Evolutionary conservation across 1,284 basidiomycete species (phyloP), one percentile per base, ranked within the genome.

Genomic region (Anthracocystis setariae): DNA sequence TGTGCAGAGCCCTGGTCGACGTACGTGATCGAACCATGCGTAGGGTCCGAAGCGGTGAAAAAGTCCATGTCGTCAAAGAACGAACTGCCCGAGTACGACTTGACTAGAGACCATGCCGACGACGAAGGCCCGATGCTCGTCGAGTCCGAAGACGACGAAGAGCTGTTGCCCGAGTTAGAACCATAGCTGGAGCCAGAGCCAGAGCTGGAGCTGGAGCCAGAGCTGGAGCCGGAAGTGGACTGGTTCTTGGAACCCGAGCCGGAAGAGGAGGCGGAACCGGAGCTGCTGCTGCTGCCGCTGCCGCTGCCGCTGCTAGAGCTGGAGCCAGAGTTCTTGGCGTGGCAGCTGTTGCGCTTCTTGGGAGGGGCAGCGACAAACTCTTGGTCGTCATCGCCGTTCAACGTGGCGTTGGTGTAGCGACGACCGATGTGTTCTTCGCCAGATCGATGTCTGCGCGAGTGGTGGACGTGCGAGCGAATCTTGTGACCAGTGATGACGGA

Each of bases 1-100:
- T 57, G 39, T 13, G 70, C 70, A 24, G 50, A 27, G 49, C 21
- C 27, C 21, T 55, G 42, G 53, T 47, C 53, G 37, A 73, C 57
- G 48, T 76, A 76, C 47, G 64, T 59, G 54, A 76, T 58, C 47
- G 59, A 64, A n/a, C 74, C 74, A 45, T 73, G 63, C 37, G 65
- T 73, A 38, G 74, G 74, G 51, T 76, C 74, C n/a, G 40, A 13
- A 44, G 46, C 53, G 49, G 74, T 73, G 66, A 43, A 76, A 42
- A 73, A 76, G 60, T 59, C 54, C 74, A 70, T 70, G 59, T 73
- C 70, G 53, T 76, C 63, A 24, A 76, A 76, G 60, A 76, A 76
- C 20, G 50, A 52, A 18, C 33, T 49, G 48, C 73, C 73, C 3
- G 62, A 35, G 56, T 73, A 75, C 7, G 62, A 63, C 56, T 70